A percentile compares a stretch with the other conserved stretches of the same genome.
phyloP scores from a whole-genome alignment of 495 filamentous ascomycete species.

The Daldinia childiae region DNA sequence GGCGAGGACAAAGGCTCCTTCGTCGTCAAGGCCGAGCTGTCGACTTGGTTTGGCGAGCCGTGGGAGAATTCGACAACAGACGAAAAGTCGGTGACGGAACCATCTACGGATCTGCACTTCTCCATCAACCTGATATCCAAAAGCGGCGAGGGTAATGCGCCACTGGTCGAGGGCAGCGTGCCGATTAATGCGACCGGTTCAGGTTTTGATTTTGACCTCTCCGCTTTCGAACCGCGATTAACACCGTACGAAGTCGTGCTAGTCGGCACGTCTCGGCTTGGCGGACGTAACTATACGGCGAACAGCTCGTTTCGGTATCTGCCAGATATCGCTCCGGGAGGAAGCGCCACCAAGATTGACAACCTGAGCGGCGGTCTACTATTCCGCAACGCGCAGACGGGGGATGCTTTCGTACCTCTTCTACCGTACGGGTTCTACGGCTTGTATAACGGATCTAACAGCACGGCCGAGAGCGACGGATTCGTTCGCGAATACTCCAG shows the following conservation, averaged over 20 bases:
- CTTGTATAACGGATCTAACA: conserved; percentile 64
- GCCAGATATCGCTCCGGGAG: conserved; percentile 61
- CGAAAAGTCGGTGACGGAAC: conserved; percentile 25
- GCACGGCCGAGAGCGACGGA: conserved; percentile 50
- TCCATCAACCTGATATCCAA: conserved; percentile 48
- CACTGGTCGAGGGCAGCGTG: conserved; percentile 52
- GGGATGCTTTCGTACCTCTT: conserved; percentile 55
- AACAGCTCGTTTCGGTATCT: conserved; percentile 63
- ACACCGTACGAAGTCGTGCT: conserved; percentile 56
- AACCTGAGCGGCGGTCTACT: conserved; percentile 66
- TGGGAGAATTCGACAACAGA: conserved; percentile 48
- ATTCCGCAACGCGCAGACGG: conserved; percentile 50
- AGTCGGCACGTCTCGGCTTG: conserved; percentile 53
- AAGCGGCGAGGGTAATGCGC: conserved; percentile 13
- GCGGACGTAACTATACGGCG: conserved; percentile 48
- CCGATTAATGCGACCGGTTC: conserved; percentile 59
- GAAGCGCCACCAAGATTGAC: conserved; percentile 71
- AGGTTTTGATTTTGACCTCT: conserved; percentile 59
- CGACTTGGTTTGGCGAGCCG: conserved; percentile 57
- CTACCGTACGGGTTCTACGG: conserved; percentile 74
- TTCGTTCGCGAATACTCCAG: conserved; percentile 62
- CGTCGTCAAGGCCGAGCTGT: conserved; percentile 67
- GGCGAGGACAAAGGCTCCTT: conserved; percentile 64
- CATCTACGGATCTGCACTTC: conserved; percentile 49
- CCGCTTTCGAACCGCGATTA: conserved; percentile 54